These are phyloP conservation scores for Paraleonurus japonicus DNA, from an alignment of 257 asterid species.

Conservation along the genomic window DNA sequence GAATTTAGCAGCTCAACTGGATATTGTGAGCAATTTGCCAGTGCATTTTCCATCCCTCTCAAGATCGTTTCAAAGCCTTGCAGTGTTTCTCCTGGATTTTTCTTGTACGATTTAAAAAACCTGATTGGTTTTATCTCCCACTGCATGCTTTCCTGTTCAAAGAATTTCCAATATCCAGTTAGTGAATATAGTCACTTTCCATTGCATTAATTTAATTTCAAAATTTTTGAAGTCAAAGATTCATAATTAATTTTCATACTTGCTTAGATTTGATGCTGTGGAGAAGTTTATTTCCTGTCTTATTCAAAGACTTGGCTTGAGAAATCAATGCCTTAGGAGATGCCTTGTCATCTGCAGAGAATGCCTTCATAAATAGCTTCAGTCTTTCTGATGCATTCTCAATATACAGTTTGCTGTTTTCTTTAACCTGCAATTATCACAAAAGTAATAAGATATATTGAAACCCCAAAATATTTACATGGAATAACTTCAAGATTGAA, in stretches of 20 bases:
- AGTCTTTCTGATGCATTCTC: slow-evolving; percentile 68
- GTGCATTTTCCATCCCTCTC: slow-evolving; percentile 72
- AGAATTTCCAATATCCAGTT: not conserved
- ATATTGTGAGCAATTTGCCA: slow-evolving; percentile 38
- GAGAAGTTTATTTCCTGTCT: slow-evolving; percentile 51
- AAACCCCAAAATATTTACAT: not conserved
- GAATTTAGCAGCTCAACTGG: slow-evolving; percentile 33
- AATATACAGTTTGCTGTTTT: slow-evolving; percentile 49
- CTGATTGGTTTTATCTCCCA: slow-evolving; percentile 66
- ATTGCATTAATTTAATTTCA: no score
- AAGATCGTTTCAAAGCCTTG: slow-evolving; percentile 56
- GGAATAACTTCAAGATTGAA: not conserved
- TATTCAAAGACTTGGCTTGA: slow-evolving; percentile 55
- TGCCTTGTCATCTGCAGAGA: slow-evolving; percentile 53
- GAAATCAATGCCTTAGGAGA: slow-evolving; percentile 46
- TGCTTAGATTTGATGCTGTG: slow-evolving; percentile 60
- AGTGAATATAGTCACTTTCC: no score
- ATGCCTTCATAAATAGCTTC: slow-evolving; percentile 53
- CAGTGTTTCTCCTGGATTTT: slow-evolving; percentile 48
- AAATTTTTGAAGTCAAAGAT: no score
- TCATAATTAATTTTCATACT: slow-evolving; percentile 35
- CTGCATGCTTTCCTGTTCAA: slow-evolving; percentile 68
- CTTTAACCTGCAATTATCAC: slow-evolving; percentile 51
- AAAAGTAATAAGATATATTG: not conserved
- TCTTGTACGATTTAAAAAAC: slow-evolving; percentile 45